phyloP scores from a whole-genome alignment of 1,139 yeast genomes.

The Yamadazyma oceani region DNA sequence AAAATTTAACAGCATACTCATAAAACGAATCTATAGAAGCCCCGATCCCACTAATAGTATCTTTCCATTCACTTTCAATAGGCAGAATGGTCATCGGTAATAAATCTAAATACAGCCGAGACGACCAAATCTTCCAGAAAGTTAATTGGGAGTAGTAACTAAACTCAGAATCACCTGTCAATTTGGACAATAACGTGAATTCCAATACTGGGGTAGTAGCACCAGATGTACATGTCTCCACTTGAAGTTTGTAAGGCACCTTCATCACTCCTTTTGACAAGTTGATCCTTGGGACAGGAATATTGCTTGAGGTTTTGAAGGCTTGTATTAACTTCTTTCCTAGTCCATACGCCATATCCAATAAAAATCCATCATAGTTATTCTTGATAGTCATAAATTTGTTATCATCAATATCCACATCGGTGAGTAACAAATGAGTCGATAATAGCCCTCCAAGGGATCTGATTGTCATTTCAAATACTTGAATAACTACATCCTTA shows the following conservation, averaged over 20 bases:
- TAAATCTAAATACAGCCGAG: constrained; percentile 60
- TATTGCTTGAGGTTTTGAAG: constrained; percentile 55
- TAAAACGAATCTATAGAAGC: constrained; percentile 94
- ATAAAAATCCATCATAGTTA: constrained; percentile 66
- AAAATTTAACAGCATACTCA: constrained; percentile 80
- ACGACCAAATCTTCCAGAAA: constrained; percentile 69
- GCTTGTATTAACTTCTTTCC: constrained; percentile 70
- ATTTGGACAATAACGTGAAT: constrained; percentile 66
- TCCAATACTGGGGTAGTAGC: constrained; percentile 82
- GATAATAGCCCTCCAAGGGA: constrained; percentile 77
- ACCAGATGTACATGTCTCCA: constrained; percentile 84
- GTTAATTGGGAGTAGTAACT: constrained; percentile 63
- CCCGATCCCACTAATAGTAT: constrained; percentile 75
- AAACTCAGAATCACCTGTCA: constrained; percentile 74
- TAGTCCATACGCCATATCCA: constrained; percentile 67
- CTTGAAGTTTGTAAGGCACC: constrained; percentile 41
- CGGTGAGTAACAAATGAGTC: constrained; percentile 66
- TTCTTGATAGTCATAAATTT: constrained; percentile 18
- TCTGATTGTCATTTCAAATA: constrained; percentile 81
- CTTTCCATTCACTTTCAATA: constrained; percentile 53
- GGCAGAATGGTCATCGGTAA: constrained; percentile 82
- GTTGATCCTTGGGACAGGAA: constrained; percentile 77
- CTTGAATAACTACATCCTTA: constrained; percentile 73
- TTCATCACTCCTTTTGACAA: constrained; percentile 50
- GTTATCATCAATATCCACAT: constrained; percentile 37